Evolutionary conservation across 2,329 filamentous ascomycete genomes (phyloP).

Genomic region (Capronia epimyces): DNA sequence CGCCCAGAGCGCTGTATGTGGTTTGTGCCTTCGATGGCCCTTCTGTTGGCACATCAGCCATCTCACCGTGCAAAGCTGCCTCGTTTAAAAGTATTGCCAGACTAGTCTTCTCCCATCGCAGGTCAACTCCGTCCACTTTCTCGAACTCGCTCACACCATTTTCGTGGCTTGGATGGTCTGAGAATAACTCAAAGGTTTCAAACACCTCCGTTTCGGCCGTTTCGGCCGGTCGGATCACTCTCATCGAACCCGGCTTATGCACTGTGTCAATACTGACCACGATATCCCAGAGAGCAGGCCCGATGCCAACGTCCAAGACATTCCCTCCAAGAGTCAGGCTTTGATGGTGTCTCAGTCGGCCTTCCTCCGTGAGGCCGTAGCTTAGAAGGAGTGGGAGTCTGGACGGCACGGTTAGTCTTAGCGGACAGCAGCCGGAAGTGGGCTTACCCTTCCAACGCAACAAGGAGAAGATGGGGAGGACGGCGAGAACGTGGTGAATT

Average conservation of each 20-base stretch:
- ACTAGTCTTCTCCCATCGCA: constrained; percentile 22
- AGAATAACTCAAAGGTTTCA: constrained; percentile 21
- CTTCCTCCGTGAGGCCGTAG: constrained; percentile 52
- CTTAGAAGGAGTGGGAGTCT: constrained; percentile 62
- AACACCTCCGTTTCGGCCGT: constrained; percentile 9
- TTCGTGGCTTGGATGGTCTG: constrained; percentile 1
- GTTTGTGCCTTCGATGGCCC: constrained; percentile 2
- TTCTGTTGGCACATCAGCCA: constrained; percentile 1
- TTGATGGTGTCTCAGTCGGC: constrained; percentile 46
- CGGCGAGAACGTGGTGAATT: constrained; percentile 14
- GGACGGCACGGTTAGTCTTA: constrained; percentile 40
- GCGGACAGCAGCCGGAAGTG: neutral
- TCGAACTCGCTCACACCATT: neutral
- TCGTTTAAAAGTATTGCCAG: constrained; percentile 20
- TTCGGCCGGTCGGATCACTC: constrained; percentile 8
- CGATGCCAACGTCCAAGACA: constrained; percentile 53
- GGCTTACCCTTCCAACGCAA: constrained; percentile 57
- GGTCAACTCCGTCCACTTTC: neutral
- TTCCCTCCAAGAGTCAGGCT: constrained; percentile 59
- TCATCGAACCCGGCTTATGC: constrained; percentile 45
- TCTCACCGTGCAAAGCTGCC: constrained; percentile 3
- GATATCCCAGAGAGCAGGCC: constrained; percentile 32
- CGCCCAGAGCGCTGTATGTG: constrained; percentile 26
- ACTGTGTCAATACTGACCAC: constrained; percentile 50
- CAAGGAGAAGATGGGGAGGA: constrained; percentile 32